phyloP scores from a whole-genome alignment of 2,329 filamentous ascomycete genomes.

The Ceratocystis variospora region DNA sequence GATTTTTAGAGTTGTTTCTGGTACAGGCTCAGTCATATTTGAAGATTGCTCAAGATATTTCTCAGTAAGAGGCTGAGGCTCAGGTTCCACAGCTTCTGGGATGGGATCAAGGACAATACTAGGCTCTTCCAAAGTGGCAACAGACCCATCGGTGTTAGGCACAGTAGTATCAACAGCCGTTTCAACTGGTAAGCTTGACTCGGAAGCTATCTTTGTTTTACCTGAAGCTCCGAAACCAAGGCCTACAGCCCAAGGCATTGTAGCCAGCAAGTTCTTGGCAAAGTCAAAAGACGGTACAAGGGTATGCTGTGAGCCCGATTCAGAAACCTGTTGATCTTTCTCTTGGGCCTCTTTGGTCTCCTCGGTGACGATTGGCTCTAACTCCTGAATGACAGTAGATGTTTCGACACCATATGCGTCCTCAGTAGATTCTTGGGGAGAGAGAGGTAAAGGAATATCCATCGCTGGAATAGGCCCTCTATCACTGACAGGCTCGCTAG shows the following conservation, averaged over 20 bases:
- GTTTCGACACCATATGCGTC: not conserved
- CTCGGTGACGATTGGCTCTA: not conserved
- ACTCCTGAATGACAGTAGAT: not conserved
- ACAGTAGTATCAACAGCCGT: too few relatives aligned
- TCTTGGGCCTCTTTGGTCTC: not conserved
- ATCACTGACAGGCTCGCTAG: too few relatives aligned
- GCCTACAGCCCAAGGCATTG: conserved; percentile 8
- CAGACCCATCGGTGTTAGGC: not conserved
- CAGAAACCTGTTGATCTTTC: not conserved
- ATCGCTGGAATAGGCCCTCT: too few relatives aligned
- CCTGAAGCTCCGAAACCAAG: not conserved
- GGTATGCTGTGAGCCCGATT: not conserved
- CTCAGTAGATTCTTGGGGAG: not conserved
- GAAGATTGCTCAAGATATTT: not conserved
- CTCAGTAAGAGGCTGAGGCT: not conserved
- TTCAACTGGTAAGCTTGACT: not conserved
- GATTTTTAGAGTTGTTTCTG: not conserved
- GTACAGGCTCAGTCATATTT: not conserved
- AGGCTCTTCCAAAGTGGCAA: not conserved
- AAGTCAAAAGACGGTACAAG: conserved; percentile 11
- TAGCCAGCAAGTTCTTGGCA: conserved; percentile 6
- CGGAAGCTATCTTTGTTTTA: not conserved
- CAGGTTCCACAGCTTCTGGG: not conserved
- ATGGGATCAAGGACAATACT: not conserved
- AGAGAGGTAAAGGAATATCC: not conserved